A percentile compares a stretch with the other conserved stretches of the same genome.
phyloP scores from a whole-genome alignment of 768 basidiomycete genomes.

The Galerina sulciceps region DNA sequence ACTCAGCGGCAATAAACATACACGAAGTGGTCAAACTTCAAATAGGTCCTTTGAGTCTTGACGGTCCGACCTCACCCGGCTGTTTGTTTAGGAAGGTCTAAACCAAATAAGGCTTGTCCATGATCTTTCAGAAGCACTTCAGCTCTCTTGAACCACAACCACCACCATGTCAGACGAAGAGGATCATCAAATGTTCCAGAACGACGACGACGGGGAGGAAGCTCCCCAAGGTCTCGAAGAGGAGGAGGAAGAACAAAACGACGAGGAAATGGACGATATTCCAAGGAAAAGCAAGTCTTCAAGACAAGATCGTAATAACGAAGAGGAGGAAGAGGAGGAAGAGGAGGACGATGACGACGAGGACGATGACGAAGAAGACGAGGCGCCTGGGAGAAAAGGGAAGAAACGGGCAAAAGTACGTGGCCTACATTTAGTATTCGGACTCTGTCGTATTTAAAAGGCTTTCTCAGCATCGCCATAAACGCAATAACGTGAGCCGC shows the following conservation, averaged over 20 bases:
- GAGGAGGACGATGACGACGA: constrained; percentile 42
- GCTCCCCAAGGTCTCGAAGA: constrained; percentile 35
- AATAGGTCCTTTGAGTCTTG: too few species aligned
- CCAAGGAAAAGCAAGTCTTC: constrained; percentile 29
- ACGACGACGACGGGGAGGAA: constrained; percentile 43
- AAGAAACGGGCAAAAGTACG: constrained; percentile 68
- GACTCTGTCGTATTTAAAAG: not conserved
- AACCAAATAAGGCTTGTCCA: constrained; percentile 14
- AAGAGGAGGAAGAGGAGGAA: constrained; percentile 18
- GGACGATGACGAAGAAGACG: constrained; percentile 50
- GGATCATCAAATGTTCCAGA: constrained; percentile 39
- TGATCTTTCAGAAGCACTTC: not conserved
- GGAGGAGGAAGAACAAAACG: constrained; percentile 48
- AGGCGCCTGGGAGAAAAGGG: constrained; percentile 48
- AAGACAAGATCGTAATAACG: constrained; percentile 19
- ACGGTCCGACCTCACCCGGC: too few species aligned
- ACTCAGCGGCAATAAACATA: too few species aligned
- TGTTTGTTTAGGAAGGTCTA: not conserved
- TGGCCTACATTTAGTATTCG: not conserved
- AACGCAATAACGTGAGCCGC: constrained; percentile 65
- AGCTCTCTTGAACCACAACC: constrained; percentile 24
- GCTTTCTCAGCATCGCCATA: constrained; percentile 61
- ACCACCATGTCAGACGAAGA: constrained; percentile 50
- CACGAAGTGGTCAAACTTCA: too few species aligned
- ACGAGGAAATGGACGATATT: constrained; percentile 44